Percentiles rank a stretch among this genome's conserved stretches.
phyloP scores from a whole-genome alignment of 176 grass and related monocot genomes.

The Carex scoparia region DNA sequence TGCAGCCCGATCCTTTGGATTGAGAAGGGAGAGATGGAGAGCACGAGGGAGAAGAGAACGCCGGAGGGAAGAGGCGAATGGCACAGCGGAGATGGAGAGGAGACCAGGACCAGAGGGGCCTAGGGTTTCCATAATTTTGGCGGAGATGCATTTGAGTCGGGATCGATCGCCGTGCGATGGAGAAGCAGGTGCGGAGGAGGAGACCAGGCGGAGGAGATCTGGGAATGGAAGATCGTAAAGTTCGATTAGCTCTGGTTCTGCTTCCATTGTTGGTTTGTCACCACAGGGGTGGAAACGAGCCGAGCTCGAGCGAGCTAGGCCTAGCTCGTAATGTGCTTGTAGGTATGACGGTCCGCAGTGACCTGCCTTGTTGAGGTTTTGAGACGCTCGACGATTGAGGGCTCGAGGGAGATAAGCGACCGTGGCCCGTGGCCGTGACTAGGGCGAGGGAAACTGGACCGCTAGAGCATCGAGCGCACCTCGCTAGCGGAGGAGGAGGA shows the following conservation, averaged over 20 bases:
- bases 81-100: slow-evolving; percentile 43
- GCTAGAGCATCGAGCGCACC: too few species aligned
- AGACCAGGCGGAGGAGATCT: slow-evolving; percentile 44
- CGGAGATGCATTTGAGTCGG: slow-evolving; percentile 24
- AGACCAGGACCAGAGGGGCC: slow-evolving; percentile 53
- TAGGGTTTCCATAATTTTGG: slow-evolving; percentile 36
- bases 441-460: too few species aligned
- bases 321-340: too few species aligned
- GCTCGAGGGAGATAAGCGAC: too few species aligned
- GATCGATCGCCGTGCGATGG: background rate
- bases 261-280: background rate
- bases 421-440: too few species aligned
- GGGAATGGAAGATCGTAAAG: slow-evolving; percentile 45
- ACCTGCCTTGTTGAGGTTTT: too few species aligned
- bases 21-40: slow-evolving; percentile 56
- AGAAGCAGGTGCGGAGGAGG: background rate
- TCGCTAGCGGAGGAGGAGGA: too few species aligned
- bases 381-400: too few species aligned
- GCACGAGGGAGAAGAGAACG: slow-evolving; percentile 56
- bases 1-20: slow-evolving; percentile 32
- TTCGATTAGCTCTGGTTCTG: background rate
- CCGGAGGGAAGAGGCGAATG: slow-evolving; percentile 36
- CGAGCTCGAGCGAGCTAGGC: too few species aligned
- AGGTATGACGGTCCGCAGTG: too few species aligned
- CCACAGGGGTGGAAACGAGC: too few species aligned